Evolutionary conservation across 1,284 basidiomycete genomes (phyloP), one percentile per base, ranked within the genome.

Genomic region (Austroboletus novae-zelandiae): DNA sequence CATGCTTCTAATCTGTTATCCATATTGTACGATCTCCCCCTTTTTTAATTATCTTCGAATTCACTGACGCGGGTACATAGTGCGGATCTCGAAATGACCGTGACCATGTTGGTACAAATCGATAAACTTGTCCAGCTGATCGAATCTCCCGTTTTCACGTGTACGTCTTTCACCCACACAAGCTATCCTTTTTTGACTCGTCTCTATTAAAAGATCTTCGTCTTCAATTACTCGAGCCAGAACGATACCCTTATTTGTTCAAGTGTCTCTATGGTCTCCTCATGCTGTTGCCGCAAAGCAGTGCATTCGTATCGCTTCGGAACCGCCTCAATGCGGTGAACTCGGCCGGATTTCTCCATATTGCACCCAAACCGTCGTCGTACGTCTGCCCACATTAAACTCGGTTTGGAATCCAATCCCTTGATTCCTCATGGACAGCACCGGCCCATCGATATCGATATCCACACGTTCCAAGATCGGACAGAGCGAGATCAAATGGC

Each of bases 41-140:
- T n/a, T 2, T n/a, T 17, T 5, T 25, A 23, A 14, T 20, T 41
- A n/a, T 14, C 23, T 44, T 29, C 25, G 30, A 43, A 32, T n/a
- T 27, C n/a, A 42, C 54, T 58, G 20, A 23, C 27, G 57, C 15
- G 27, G 32, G 45, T 36, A 39, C 45, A 27, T 25, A 96, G 93
- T 63, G 96, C 95, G 56, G 95, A 98, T 52, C 76, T 99, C 39
- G 97, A 99, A 68, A 91, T 98, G 58, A 98, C 95, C 0, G 94
- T 99, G 4, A 84, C 85, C 23, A 83, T 99, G 64, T 77, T 99
- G 15, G 94, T 99, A 3, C 97, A 99, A 65, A 89, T 99, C 32
- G 97, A 99, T 73, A 98, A 98, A 69, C 83, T 99, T 7, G 96
- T 99, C 13, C 96, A 99, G 70, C 77, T 99, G 9, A 94, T 99